Evolutionary conservation across 2,329 filamentous ascomycete species (phyloP).

Genomic region (Leptodontidium sp.): DNA sequence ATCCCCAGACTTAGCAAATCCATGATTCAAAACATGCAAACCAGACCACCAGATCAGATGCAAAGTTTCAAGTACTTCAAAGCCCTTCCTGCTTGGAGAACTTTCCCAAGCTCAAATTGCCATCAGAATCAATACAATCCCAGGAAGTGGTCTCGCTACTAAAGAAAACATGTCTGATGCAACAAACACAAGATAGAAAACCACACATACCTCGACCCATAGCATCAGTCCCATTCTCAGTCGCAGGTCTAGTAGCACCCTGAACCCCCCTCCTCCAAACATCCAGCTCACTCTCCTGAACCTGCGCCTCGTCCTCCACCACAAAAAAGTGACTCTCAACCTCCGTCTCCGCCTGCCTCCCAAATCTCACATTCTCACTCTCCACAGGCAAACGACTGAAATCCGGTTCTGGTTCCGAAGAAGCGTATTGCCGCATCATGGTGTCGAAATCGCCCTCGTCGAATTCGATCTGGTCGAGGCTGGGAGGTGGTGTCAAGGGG

Average conservation of each 20-base stretch:
- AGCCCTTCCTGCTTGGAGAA: too few relatives aligned
- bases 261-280: background rate
- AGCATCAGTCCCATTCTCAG: background rate
- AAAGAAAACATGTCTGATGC: background rate
- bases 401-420: background rate
- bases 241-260: background rate
- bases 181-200: background rate
- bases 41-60: too few relatives aligned
- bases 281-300: slow-evolving; percentile 5
- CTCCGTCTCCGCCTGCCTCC: background rate
- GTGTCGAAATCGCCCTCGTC: background rate
- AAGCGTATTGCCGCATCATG: background rate
- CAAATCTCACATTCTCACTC: background rate
- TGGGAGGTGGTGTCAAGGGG: background rate
- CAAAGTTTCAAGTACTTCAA: too few relatives aligned
- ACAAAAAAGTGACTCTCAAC: background rate
- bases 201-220: background rate
- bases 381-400: background rate
- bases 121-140: background rate
- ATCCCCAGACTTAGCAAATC: too few relatives aligned
- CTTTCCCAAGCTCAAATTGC: too few relatives aligned
- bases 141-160: background rate
- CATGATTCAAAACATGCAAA: too few relatives aligned
- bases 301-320: background rate
- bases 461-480: background rate